Evolutionary conservation across 2,329 filamentous ascomycete genomes (phyloP), one percentile per base, ranked within the genome.

Genomic region (Clarireedia hainanense): DNA sequence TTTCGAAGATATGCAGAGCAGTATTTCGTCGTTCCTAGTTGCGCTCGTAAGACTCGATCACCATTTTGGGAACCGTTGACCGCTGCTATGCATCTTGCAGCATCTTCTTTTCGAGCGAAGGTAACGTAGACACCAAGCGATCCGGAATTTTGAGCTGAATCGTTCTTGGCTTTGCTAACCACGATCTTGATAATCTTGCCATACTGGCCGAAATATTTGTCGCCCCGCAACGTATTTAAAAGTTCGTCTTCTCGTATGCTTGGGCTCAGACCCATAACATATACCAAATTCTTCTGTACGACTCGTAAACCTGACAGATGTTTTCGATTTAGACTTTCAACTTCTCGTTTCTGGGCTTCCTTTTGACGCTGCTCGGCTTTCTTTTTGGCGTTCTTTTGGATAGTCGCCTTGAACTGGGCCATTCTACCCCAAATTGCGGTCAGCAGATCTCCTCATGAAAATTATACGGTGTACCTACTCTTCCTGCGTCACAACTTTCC

Each of bases 111-210:
- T 61, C 83, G 86, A 63, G 94, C 88, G 70, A 96, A 99, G 0
- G 94, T 99, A n/a, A 99, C 94, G 68, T 99, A 99, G 50, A 99
- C 92, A 47, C 94, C 94, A 5, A 99, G 86, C 0, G 91, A 95
- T 4, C 58, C 36, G 63, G 90, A 88, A 54, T 78, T 76, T 55
- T 80, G 76, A 36, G 78, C 76, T 47, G 78, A 77, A 60, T 92
- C 80, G 30, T 81, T 81, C 66, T 82, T 80, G 58, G 80, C 89
- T 71, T 95, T 96, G 77, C 91, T 97, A 63, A 99, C 95, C 54
- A 96, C 95, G 56, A 99, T 97, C 72, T 99, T 99, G 69, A 96
- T 88, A 64, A 99, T 99, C 68, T 92, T 94, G 64, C 94, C 94
- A 69, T 99, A 99, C 71, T 99, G 94, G 5, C 94, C 94, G 67